Percentiles rank a stretch among this genome's conserved stretches.
Conservation (phyloP, 305 asterid species). For the Andrographis paniculata region DNA sequence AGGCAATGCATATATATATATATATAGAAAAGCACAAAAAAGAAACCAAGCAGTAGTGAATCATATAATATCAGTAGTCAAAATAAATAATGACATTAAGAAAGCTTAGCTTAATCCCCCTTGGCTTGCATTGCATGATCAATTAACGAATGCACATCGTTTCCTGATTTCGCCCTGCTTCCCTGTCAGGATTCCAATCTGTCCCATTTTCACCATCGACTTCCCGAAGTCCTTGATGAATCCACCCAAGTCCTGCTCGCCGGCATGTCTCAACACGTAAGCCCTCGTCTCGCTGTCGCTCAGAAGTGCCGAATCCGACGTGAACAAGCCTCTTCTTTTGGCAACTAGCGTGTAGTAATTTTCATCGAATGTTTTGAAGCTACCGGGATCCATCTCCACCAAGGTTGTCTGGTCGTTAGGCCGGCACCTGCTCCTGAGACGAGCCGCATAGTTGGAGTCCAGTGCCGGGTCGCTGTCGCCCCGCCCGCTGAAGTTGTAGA, state of each 20-base stretch:
- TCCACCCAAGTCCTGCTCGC: constrained; percentile 10
- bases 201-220: constrained; percentile 51
- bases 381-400: constrained; percentile 59
- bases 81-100: no score
- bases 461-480: constrained; percentile 50
- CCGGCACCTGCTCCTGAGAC: constrained; percentile 27
- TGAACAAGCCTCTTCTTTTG: constrained; percentile 42
- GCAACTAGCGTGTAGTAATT: constrained; percentile 28
- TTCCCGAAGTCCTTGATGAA: constrained; percentile 34
- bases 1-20: no score
- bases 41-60: no score
- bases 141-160: constrained; percentile 31
- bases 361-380: constrained; percentile 36
- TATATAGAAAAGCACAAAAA: no score
- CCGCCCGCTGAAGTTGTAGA: constrained; percentile 59
- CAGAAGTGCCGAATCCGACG: constrained; percentile 50
- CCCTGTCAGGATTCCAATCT: constrained; percentile 41
- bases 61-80: no score
- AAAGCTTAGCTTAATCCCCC: no score
- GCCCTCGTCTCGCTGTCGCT: constrained; percentile 27
- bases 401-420: constrained; percentile 26
- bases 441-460: constrained; percentile 35
- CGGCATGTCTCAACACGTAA: constrained; percentile 28
- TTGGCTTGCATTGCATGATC: no score
- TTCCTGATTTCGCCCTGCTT: constrained; percentile 43